These are phyloP conservation scores for Triglochin maritima DNA, from an alignment of 106 monocot genomes.

Conservation along the genomic window DNA sequence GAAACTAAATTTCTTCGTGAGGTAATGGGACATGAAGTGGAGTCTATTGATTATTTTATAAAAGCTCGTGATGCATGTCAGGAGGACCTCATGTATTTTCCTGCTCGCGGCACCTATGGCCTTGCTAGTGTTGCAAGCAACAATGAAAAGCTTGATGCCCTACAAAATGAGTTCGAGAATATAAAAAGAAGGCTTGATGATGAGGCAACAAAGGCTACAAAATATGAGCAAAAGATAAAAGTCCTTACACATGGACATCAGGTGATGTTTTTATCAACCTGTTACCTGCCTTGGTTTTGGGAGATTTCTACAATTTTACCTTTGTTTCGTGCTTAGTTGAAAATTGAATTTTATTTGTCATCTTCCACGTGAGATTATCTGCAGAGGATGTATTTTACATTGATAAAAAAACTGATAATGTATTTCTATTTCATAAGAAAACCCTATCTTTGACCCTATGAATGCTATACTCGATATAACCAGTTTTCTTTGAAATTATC, in stretches of 20 bases:
- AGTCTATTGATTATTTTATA: constrained; percentile 85
- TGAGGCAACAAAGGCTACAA: constrained; percentile 76
- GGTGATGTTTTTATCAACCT: constrained; percentile 22
- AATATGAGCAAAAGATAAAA: constrained; percentile 83
- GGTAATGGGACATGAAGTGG: constrained; percentile 91
- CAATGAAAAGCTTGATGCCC: constrained; percentile 63
- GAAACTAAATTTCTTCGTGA: constrained; percentile 57
- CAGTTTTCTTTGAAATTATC: background rate
- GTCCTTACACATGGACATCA: constrained; percentile 85
- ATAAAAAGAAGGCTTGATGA: constrained; percentile 85
- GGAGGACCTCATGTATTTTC: constrained; percentile 92
- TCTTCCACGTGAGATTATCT: no score
- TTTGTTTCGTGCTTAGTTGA: background rate
- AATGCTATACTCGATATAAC: no score
- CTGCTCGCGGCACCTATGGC: constrained; percentile 58
- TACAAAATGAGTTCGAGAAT: constrained; percentile 82
- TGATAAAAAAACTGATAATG: no score
- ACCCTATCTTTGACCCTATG: no score
- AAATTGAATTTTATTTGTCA: no score
- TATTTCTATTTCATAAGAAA: no score
- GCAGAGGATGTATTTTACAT: no score
- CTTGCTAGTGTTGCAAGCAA: constrained; percentile 72
- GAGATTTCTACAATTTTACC: no score
- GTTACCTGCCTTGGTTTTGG: background rate
- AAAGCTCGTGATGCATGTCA: constrained; percentile 87